Conservation (phyloP, 2,329 filamentous ascomycete species). For the Decorospora gaudefroyi region DNA sequence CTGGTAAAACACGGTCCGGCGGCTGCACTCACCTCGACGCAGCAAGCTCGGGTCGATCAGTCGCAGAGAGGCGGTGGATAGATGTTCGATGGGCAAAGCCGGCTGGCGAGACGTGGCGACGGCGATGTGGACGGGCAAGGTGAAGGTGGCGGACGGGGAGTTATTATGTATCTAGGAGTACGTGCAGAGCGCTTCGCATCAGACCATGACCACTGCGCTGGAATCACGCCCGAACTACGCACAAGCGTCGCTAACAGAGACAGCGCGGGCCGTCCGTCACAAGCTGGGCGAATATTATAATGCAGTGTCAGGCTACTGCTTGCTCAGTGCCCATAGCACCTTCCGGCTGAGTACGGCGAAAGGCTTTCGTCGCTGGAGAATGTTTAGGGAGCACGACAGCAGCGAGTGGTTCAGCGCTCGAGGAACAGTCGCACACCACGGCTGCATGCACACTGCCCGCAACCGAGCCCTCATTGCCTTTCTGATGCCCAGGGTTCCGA, state of each 20-base stretch:
- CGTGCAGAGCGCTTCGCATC: slow-evolving; percentile 11
- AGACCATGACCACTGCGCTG: slow-evolving; percentile 32
- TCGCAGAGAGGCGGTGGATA: slow-evolving; percentile 2
- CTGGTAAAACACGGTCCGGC: slow-evolving; percentile 7
- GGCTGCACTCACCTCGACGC: slow-evolving; percentile 12
- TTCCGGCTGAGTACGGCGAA: slow-evolving; percentile 16
- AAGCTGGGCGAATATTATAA: slow-evolving; percentile 20
- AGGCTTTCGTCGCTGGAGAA: slow-evolving; percentile 1
- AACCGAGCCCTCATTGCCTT: slow-evolving; percentile 13
- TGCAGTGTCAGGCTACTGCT: slow-evolving; percentile 15
- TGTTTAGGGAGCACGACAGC: slow-evolving; percentile 10
- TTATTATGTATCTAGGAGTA: slow-evolving; percentile 34
- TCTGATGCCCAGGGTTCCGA: slow-evolving; percentile 16
- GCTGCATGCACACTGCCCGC: slow-evolving; percentile 23
- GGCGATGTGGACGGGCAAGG: slow-evolving; percentile 18
- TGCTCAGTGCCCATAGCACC: slow-evolving; percentile 2
- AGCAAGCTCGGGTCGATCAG: slow-evolving; percentile 21
- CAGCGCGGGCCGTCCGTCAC: slow-evolving; percentile 29
- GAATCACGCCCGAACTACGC: slow-evolving; percentile 36
- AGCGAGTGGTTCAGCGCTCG: slow-evolving; percentile 13
- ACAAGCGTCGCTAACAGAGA: slow-evolving; percentile 32
- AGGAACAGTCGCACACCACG: slow-evolving; percentile 10
- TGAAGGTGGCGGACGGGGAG: slow-evolving; percentile 16
- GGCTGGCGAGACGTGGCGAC: slow-evolving; percentile 16
- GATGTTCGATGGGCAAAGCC: slow-evolving; percentile 6